Conservation (phyloP, 257 asterid genomes). For the Gentiana dahurica region DNA sequence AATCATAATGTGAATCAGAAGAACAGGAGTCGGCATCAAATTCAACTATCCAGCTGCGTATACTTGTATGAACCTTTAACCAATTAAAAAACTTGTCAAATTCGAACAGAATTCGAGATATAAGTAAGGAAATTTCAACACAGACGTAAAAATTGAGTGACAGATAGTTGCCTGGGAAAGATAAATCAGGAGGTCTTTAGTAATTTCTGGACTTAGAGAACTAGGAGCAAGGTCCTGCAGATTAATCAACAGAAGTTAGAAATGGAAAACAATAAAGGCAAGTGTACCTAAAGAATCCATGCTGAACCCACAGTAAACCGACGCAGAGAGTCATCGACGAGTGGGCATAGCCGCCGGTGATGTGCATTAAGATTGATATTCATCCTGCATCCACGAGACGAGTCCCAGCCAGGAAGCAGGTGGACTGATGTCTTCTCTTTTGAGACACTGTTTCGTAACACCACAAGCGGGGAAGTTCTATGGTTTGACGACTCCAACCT, state of each 20-base stretch:
- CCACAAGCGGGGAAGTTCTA: too few species aligned
- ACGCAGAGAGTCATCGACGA: conserved; percentile 31
- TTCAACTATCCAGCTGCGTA: conserved; percentile 44
- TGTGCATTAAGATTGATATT: conserved; percentile 28
- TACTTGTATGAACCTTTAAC: conserved; percentile 46
- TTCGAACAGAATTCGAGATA: background rate
- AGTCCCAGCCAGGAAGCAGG: too few species aligned
- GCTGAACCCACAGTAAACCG: conserved; percentile 28
- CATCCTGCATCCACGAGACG: too few species aligned
- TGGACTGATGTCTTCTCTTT: too few species aligned
- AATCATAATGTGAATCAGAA: conserved; percentile 7
- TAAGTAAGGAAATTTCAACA: too few species aligned
- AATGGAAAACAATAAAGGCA: background rate
- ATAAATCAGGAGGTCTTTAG: conserved; percentile 41
- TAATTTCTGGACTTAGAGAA: conserved; percentile 34
- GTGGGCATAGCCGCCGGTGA: conserved; percentile 34
- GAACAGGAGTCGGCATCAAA: conserved; percentile 7
- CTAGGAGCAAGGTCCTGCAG: conserved; percentile 34
- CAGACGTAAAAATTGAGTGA: background rate
- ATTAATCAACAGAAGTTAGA: background rate
- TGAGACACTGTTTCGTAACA: too few species aligned
- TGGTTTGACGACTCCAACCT: too few species aligned
- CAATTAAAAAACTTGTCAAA: background rate
- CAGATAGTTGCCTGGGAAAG: conserved; percentile 48
- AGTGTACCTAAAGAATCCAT: background rate